Conservation (phyloP, 75 land plant genomes). For the Pinus taeda region DNA sequence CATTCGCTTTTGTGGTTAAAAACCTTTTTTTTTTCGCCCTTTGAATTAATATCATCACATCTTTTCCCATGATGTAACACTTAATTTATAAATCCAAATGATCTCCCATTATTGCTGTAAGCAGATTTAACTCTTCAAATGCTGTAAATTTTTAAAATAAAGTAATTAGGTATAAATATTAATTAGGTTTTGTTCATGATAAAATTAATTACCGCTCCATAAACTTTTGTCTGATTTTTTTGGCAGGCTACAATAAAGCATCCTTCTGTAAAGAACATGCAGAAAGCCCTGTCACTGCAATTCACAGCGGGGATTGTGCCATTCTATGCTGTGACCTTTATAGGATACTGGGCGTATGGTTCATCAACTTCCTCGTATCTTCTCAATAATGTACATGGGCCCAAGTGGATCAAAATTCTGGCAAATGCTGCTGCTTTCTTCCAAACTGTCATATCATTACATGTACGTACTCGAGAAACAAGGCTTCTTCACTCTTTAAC, state of each 20-base stretch:
- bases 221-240: too few relatives aligned
- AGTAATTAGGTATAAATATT: too few relatives aligned
- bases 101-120: neutral
- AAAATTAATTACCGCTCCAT: too few relatives aligned
- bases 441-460: too few relatives aligned
- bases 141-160: neutral
- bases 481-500: too few relatives aligned
- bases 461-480: too few relatives aligned
- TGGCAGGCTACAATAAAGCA: slow-evolving; percentile 61
- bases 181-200: too few relatives aligned
- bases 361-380: too few relatives aligned
- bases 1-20: neutral
- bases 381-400: too few relatives aligned
- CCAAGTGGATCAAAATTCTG: too few relatives aligned
- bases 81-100: neutral
- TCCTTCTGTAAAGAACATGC: slow-evolving; percentile 62
- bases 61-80: neutral
- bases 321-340: slow-evolving; percentile 23
- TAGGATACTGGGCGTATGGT: too few relatives aligned
- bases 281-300: slow-evolving; percentile 64
- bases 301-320: slow-evolving; percentile 60
- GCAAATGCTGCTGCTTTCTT: too few relatives aligned
- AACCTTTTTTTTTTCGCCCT: neutral
- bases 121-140: neutral
- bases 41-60: neutral